phyloP scores from a whole-genome alignment of 345 rosid genomes.

The Sonneratia alba region DNA sequence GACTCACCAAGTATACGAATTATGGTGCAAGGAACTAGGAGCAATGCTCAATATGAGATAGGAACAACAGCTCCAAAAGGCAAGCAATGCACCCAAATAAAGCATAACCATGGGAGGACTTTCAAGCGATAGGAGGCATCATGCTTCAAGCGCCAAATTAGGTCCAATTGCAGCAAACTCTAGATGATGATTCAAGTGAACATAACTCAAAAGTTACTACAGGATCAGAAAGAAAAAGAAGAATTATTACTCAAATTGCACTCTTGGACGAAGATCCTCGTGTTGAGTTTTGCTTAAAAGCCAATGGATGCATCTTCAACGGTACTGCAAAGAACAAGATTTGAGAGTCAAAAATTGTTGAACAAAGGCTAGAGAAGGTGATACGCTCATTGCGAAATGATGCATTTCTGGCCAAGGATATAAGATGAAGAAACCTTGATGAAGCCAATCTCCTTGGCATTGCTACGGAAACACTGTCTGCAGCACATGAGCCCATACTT shows the following conservation, averaged over 20 bases:
- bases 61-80: too few species aligned
- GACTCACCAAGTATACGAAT: too few species aligned
- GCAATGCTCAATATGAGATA: too few species aligned
- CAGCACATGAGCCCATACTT: constrained; percentile 48
- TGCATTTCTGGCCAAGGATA: background rate
- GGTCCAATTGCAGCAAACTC: background rate
- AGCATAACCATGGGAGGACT: background rate
- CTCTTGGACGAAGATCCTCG: background rate
- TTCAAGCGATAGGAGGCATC: background rate
- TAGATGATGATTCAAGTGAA: background rate
- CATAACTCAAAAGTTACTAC: constrained; percentile 1
- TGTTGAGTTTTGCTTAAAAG: background rate
- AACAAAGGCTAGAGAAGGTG: background rate
- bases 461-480: constrained; percentile 48
- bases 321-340: background rate
- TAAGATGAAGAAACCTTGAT: constrained; percentile 24
- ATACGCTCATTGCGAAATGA: background rate
- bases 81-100: background rate
- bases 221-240: background rate
- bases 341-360: background rate
- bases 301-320: background rate
- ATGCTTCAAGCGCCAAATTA: background rate
- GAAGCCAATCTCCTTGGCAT: constrained; percentile 52
- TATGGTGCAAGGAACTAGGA: too few species aligned
- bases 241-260: background rate